Evolutionary conservation across 2,329 filamentous ascomycete genomes (phyloP), one percentile per base, ranked within the genome.

Genomic region (Epichloe aotearoae): DNA sequence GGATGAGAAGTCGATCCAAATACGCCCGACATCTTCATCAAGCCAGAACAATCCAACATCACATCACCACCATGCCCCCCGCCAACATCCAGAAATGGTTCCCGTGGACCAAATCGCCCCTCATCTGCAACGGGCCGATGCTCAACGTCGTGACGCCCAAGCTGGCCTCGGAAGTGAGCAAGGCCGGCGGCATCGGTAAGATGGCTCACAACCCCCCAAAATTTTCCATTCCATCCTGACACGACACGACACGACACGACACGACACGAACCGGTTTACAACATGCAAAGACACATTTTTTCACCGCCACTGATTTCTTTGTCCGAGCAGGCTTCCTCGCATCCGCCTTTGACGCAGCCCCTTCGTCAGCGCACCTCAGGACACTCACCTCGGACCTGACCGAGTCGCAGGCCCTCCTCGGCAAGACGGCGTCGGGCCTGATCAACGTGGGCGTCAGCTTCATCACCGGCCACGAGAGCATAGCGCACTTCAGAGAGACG

Each of bases 401-500:
- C 36, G 59, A 66, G 39, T 57, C 58, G 50, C 58, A 60, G 7
- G 26, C 52, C 12, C 62, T 64, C 26, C 59, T 67, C 15, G 56
- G 58, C 20, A 52, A 57, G 17, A 51, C 52, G n/a, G 53, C 53
- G 1, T 55, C 64, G 3, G 54, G 50, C 3, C 75, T 75, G 38
- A 65, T 85, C 38, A 79, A 75, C 52, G 69, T 84, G 3, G 83
- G 82, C 50, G 56, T 60, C 7, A 58, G 64, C 53, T 81, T 86
- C 63, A 72, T 85, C 50, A 75, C 79, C 44, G 79, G 77, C 51
- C 64, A 73, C 48, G 62, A 66, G 20, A 67, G 68, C 23, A 57
- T 68, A 2, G n/a, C 52, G 0, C 55, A 64, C 47, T 76, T 77
- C 55, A 53, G 57, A 26, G 53, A 63, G 50, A 72, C 69, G n/a